Conservation (phyloP, 2,329 filamentous ascomycete genomes). For the Lachnellula cervina region DNA sequence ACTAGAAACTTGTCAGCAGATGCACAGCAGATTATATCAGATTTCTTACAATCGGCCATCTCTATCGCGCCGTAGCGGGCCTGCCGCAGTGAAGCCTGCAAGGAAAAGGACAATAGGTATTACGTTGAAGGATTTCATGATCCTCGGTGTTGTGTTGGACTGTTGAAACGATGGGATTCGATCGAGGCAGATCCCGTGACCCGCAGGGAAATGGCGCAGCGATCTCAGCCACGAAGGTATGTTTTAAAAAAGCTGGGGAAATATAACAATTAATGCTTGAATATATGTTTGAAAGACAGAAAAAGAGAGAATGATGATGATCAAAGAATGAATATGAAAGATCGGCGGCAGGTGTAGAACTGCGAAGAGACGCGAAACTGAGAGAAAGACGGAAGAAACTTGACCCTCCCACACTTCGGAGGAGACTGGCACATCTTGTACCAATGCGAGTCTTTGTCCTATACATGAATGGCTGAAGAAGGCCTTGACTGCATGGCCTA, state of each 20-base stretch:
- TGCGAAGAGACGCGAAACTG: conserved; percentile 2
- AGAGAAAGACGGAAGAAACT: conserved; percentile 5
- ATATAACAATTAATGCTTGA: neutral
- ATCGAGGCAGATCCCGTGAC: conserved; percentile 5
- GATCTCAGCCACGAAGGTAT: neutral
- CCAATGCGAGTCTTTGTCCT: conserved; percentile 13
- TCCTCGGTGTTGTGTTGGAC: conserved; percentile 1
- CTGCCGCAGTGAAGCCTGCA: conserved; percentile 17
- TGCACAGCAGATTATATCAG: neutral
- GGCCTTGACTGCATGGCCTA: conserved; percentile 6
- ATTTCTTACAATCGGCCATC: conserved; percentile 15
- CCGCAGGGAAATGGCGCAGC: conserved; percentile 1
- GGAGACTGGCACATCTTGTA: conserved; percentile 18
- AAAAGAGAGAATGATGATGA: conserved; percentile 9
- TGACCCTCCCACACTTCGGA: neutral
- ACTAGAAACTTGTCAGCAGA: conserved; percentile 3
- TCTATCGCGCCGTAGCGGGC: conserved; percentile 17
- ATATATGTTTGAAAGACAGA: conserved; percentile 3
- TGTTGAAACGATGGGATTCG: neutral
- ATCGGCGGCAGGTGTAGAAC: conserved; percentile 4
- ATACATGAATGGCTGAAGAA: conserved; percentile 11
- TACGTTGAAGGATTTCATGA: conserved; percentile 17
- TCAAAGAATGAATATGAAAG: conserved; percentile 9
- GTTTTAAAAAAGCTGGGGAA: neutral
- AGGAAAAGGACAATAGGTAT: conserved; percentile 11